Evolutionary conservation across 2,329 filamentous ascomycete species (phyloP), one percentile per base, ranked within the genome.

Genomic region (Davidsoniella virescens): DNA sequence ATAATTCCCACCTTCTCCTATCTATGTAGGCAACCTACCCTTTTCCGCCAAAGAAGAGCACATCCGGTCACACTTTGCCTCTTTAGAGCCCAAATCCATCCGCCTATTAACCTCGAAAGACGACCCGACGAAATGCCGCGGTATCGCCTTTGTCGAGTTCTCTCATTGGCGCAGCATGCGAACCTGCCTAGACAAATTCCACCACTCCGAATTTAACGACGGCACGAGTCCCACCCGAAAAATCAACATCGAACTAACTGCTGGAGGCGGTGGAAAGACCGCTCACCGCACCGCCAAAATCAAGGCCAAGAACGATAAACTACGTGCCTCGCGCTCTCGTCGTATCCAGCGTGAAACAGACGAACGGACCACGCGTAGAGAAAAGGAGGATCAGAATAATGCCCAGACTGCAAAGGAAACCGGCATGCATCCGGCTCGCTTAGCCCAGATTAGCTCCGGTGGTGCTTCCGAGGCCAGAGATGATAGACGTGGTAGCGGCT

Each of bases 161-260:
- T 79, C 79, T 56, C 75, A 79, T 57, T 93, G 81, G 66, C 84
- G 88, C 65, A 78, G 83, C 61, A 93, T 94, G 87, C 84, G 93
- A 71, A 92, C 86, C 29, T 94, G 87, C 61, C 72, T 96, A 54
- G 85, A 88, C 65, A 78, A 87, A 56, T 90, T 90, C 67, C 88
- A 96, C 67, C 88, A 95, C 67, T 83, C 78, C 53, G 73, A 73
- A 55, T 93, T 95, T 62, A 65, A 70, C 62, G 70, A 80, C 64
- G 68, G 70, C 55, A 54, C 65, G 14, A 70, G 67, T 40, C 62
- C 68, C 14, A 67, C 79, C 47, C 72, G 90, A 58, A 84, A 81
- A 65, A 93, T 96, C 59, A 95, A 94, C 62, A 84, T 95, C 23
- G 90, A 95, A 67, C 67, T 96, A 57, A 94, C 87, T 57, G 88